Conservation (phyloP, 1,139 yeast genomes). For the Pichia sp. region DNA sequence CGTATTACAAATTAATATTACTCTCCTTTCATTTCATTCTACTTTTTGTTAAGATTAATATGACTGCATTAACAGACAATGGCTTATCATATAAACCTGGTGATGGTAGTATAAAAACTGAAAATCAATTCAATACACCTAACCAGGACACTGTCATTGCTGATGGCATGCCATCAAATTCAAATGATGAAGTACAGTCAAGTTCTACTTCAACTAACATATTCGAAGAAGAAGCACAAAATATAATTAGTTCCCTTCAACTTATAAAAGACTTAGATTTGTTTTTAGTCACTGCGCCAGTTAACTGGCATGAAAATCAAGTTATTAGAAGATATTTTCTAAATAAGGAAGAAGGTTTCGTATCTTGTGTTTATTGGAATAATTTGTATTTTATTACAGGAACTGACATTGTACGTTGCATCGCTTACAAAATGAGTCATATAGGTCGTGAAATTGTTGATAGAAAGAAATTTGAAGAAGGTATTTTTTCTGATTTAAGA, state of each 20-base stretch:
- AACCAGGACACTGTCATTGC: constrained; percentile 1
- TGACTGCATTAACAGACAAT: constrained; percentile 10
- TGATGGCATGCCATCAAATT: background rate
- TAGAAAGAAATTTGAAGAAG: constrained; percentile 94
- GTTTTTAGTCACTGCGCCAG: constrained; percentile 89
- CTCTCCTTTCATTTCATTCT: background rate
- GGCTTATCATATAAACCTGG: background rate
- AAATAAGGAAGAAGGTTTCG: constrained; percentile 84
- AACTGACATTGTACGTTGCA: constrained; percentile 89
- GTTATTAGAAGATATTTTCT: constrained; percentile 79
- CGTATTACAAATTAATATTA: background rate
- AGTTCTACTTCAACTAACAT: constrained; percentile 4
- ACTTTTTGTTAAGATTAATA: background rate
- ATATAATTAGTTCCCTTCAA: constrained; percentile 43
- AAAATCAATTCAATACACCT: constrained; percentile 1
- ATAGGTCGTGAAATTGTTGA: constrained; percentile 83
- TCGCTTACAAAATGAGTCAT: constrained; percentile 82
- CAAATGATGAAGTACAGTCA: background rate
- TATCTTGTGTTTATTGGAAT: constrained; percentile 90
- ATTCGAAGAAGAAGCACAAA: constrained; percentile 6
- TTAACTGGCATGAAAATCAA: constrained; percentile 87
- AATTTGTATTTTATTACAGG: constrained; percentile 88
- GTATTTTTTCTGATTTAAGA: constrained; percentile 85
- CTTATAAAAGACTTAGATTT: constrained; percentile 73
- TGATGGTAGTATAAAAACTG: constrained; percentile 6